A percentile compares a stretch with the other conserved stretches of the same genome.
Evolutionary conservation across 225 moss, liverwort and hornwort species (phyloP).

Genomic region (Rhytidiadelphus loreus): DNA sequence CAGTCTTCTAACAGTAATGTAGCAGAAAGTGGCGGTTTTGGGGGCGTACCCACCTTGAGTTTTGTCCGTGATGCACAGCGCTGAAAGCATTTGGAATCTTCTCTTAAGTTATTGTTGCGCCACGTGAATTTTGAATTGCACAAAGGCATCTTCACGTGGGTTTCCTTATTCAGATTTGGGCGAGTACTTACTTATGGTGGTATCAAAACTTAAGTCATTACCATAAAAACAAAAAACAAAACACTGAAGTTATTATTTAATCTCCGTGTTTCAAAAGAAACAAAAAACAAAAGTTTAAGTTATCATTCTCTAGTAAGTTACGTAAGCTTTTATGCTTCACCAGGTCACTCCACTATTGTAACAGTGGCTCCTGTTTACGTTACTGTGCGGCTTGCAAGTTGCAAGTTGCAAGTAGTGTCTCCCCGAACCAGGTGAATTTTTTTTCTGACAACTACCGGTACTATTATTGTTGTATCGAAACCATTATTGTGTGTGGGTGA

Average conservation of each 20-base stretch:
- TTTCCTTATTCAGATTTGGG: too few species aligned
- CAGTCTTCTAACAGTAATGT: not conserved
- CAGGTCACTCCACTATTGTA: too few species aligned
- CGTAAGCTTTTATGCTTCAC: not conserved
- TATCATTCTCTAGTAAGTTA: too few species aligned
- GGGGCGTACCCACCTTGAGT: not conserved
- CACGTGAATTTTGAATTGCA: not conserved
- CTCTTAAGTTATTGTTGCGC: not conserved
- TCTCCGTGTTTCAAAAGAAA: too few species aligned
- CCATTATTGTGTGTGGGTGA: not conserved
- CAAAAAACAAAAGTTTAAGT: too few species aligned
- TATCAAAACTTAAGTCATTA: not conserved
- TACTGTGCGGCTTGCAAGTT: not conserved
- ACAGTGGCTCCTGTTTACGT: not conserved
- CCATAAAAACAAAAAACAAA: too few species aligned
- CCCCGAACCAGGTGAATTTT: not conserved
- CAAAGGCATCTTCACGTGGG: not conserved
- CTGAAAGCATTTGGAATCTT: not conserved
- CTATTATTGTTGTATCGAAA: not conserved
- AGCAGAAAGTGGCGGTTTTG: not conserved
- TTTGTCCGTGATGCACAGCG: not conserved
- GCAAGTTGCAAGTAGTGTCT: not conserved
- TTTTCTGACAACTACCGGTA: too few species aligned
- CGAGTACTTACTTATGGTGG: not conserved
- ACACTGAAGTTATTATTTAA: too few species aligned